Evolutionary conservation across 2,329 filamentous ascomycete genomes (phyloP).

Genomic region (Cladophialophora chaetospira): DNA sequence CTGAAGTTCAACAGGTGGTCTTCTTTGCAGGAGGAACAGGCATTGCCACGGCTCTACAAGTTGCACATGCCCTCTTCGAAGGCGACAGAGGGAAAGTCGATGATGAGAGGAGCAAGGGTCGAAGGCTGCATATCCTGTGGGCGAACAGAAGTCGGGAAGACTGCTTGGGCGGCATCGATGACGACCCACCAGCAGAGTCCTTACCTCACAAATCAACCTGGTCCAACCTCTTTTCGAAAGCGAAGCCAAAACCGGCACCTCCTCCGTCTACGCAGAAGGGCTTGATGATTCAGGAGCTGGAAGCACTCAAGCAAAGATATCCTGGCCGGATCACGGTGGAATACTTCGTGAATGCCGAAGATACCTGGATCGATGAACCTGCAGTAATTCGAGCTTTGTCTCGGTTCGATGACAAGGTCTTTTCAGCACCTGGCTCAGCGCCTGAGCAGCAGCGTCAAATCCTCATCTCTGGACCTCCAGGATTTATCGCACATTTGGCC

Average conservation of each 20-base stretch:
- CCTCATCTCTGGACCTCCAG: conserved; percentile 87
- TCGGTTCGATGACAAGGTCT: conserved; percentile 28
- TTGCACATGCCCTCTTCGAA: conserved; percentile 61
- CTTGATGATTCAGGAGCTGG: conserved; percentile 63
- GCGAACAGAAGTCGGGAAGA: conserved; percentile 70
- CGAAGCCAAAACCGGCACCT: conserved; percentile 17
- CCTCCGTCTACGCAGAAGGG: conserved; percentile 27
- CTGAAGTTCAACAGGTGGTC: conserved; percentile 61
- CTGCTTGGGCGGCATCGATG: conserved; percentile 61
- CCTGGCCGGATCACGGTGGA: conserved; percentile 63
- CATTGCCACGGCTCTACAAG: conserved; percentile 85
- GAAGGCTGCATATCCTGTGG: conserved; percentile 75
- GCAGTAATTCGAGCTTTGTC: conserved; percentile 46
- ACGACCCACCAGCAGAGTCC: conserved; percentile 40
- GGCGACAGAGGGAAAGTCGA: conserved; percentile 40
- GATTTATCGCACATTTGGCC: conserved; percentile 79
- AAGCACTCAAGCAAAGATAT: conserved; percentile 61
- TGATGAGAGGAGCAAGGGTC: conserved; percentile 37
- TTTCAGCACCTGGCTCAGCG: conserved; percentile 18
- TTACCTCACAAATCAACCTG: conserved; percentile 21
- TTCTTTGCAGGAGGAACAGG: conserved; percentile 93
- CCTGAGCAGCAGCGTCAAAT: conserved; percentile 62
- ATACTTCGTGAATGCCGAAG: conserved; percentile 82
- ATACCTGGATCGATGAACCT: conserved; percentile 61
- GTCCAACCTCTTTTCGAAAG: conserved; percentile 19